Evolutionary conservation across 805 yeast species (phyloP).

Genomic region (Cyberlindnera xishuangbannaensis): DNA sequence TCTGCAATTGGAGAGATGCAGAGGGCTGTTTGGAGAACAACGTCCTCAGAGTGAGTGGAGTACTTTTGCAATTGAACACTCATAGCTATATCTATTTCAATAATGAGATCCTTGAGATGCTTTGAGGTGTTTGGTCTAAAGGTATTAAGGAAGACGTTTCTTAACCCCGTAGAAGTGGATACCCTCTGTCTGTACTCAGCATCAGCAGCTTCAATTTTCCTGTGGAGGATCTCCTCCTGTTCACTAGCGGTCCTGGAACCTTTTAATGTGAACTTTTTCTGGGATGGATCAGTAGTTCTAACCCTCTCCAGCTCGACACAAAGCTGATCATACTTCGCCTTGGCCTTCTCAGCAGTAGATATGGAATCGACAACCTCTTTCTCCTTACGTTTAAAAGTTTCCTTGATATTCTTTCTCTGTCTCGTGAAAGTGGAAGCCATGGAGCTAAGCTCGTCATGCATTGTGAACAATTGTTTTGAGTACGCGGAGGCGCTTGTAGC

Average conservation of each 20-base stretch:
- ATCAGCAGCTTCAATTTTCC: slow-evolving; percentile 81
- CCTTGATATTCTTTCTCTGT: slow-evolving; percentile 72
- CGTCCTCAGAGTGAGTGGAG: slow-evolving; percentile 80
- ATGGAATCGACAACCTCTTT: slow-evolving; percentile 83
- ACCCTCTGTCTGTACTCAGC: slow-evolving; percentile 79
- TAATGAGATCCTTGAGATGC: slow-evolving; percentile 66
- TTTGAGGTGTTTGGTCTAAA: slow-evolving; percentile 75
- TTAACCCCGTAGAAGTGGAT: slow-evolving; percentile 60
- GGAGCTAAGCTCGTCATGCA: slow-evolving; percentile 79
- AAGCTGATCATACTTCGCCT: slow-evolving; percentile 63
- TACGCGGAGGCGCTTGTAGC: slow-evolving; percentile 68
- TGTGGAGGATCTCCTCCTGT: slow-evolving; percentile 84
- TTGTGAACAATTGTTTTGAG: slow-evolving; percentile 71
- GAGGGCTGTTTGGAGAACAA: slow-evolving; percentile 79
- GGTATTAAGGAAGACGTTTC: slow-evolving; percentile 63
- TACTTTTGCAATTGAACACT: slow-evolving; percentile 84
- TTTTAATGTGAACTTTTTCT: slow-evolving; percentile 76
- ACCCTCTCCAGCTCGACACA: slow-evolving; percentile 86
- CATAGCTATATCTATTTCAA: slow-evolving; percentile 88
- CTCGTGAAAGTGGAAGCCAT: slow-evolving; percentile 65
- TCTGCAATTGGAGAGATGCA: slow-evolving; percentile 67
- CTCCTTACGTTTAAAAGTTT: slow-evolving; percentile 74
- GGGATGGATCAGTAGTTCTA: slow-evolving; percentile 74
- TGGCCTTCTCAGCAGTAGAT: slow-evolving; percentile 82
- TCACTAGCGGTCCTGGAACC: slow-evolving; percentile 69